phyloP scores from a whole-genome alignment of 2,329 filamentous ascomycete genomes.

The Aspergillus hortae region DNA sequence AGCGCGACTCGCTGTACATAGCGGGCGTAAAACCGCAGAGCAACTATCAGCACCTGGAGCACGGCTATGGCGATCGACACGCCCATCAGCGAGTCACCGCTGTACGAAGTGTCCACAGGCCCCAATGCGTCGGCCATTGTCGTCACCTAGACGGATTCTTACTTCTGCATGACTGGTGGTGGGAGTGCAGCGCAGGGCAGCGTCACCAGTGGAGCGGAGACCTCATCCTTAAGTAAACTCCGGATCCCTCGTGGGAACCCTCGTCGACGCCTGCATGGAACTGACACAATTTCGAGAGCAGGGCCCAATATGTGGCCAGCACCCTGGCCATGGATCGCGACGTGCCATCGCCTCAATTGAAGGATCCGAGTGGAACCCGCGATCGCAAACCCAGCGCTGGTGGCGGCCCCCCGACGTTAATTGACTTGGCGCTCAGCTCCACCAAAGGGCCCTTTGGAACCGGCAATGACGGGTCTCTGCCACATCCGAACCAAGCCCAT shows the following conservation, averaged over 20 bases:
- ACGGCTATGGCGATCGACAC: conserved; percentile 14
- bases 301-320: neutral
- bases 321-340: neutral
- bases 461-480: too few relatives aligned
- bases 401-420: too few relatives aligned
- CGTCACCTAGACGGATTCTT: too few relatives aligned
- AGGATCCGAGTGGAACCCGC: too few relatives aligned
- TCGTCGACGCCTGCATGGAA: neutral
- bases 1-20: conserved; percentile 14
- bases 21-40: conserved; percentile 20
- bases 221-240: neutral
- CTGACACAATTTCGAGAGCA: conserved; percentile 3
- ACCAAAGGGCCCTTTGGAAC: too few relatives aligned
- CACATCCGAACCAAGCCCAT: too few relatives aligned
- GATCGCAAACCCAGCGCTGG: too few relatives aligned
- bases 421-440: too few relatives aligned
- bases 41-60: conserved; percentile 19
- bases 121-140: neutral
- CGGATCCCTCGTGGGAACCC: neutral
- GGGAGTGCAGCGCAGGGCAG: too few relatives aligned
- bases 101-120: conserved; percentile 1
- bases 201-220: neutral
- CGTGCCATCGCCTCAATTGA: neutral
- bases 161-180: too few relatives aligned
- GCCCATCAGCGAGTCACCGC: conserved; percentile 15